A percentile compares a stretch with the other conserved stretches of the same genome.
Evolutionary conservation across 2,329 filamentous ascomycete species (phyloP).

Genomic region (Nannizziopsis arthrosporioides): DNA sequence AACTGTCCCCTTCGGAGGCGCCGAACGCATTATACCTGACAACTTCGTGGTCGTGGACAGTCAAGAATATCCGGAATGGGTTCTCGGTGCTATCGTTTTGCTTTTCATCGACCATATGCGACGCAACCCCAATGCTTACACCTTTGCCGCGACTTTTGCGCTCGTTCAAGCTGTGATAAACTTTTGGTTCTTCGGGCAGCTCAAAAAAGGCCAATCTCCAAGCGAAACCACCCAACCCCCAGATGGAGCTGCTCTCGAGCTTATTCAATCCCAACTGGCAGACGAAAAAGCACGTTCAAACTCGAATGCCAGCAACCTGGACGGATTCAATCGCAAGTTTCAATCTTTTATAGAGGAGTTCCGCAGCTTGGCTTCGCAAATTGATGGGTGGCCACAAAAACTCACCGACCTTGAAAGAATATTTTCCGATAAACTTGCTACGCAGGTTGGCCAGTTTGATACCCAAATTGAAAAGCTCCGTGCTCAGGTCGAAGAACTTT

Average conservation of each 20-base stretch:
- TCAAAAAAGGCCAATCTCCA: not conserved
- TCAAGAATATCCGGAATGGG: constrained; percentile 9
- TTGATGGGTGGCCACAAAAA: constrained; percentile 1
- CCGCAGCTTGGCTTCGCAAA: not conserved
- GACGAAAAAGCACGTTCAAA: not conserved
- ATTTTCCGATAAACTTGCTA: not conserved
- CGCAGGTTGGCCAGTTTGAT: not conserved
- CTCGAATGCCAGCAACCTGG: not conserved
- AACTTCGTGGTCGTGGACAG: not conserved
- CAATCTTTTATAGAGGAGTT: constrained; percentile 3
- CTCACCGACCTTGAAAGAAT: not conserved
- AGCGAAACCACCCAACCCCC: not conserved
- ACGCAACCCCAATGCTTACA: constrained; percentile 10
- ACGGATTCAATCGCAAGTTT: not conserved
- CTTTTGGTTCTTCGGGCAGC: not conserved
- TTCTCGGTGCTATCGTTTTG: constrained; percentile 2
- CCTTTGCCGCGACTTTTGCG: not conserved
- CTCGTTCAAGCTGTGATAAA: not conserved
- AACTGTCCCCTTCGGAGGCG: constrained; percentile 8
- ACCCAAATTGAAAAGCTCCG: constrained; percentile 4
- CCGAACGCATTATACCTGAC: constrained; percentile 4
- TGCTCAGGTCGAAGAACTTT: not conserved
- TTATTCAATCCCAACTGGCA: not conserved
- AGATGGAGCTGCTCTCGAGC: not conserved
- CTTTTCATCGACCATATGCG: constrained; percentile 3